Conservation (phyloP, 1,139 yeast genomes). For the Magnusiomyces fungicola region DNA sequence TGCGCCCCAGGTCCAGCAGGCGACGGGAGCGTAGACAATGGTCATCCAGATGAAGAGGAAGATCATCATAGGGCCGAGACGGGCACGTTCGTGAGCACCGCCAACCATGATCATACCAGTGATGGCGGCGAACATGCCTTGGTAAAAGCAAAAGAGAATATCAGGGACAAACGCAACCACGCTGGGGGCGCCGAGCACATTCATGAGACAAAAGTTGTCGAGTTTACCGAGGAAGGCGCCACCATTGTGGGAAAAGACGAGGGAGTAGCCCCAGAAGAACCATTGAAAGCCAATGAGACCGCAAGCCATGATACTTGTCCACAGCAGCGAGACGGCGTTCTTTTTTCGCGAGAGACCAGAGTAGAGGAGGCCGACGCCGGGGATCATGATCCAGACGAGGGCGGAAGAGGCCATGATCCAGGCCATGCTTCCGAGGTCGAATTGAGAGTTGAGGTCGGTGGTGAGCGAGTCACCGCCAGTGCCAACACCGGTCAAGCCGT, state of each 20-base stretch:
- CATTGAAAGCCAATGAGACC: slow-evolving; percentile 82
- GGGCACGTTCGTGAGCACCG: slow-evolving; percentile 97
- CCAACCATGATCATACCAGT: slow-evolving; percentile 93
- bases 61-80: slow-evolving; percentile 93
- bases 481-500: slow-evolving; percentile 14
- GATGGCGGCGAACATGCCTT: slow-evolving; percentile 91
- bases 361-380: slow-evolving; percentile 86
- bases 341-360: slow-evolving; percentile 89
- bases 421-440: slow-evolving; percentile 65
- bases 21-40: slow-evolving; percentile 91
- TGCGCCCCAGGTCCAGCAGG: slow-evolving; percentile 96
- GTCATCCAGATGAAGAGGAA: slow-evolving; percentile 91
- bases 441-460: slow-evolving; percentile 66
- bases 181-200: slow-evolving; percentile 76
- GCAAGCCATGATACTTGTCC: slow-evolving; percentile 91
- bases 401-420: slow-evolving; percentile 77
- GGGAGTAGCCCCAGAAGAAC: slow-evolving; percentile 96
- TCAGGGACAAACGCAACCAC: slow-evolving; percentile 69
- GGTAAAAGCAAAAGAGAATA: slow-evolving; percentile 79
- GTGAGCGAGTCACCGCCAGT: slow-evolving; percentile 71
- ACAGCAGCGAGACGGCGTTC: slow-evolving; percentile 80
- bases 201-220: slow-evolving; percentile 68
- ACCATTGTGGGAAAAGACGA: slow-evolving; percentile 68
- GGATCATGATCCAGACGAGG: slow-evolving; percentile 89
- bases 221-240: slow-evolving; percentile 73